These are phyloP conservation scores for Moesziomyces parantarcticus DNA, from an alignment of 1,284 basidiomycete genomes.

Conservation along the genomic window DNA sequence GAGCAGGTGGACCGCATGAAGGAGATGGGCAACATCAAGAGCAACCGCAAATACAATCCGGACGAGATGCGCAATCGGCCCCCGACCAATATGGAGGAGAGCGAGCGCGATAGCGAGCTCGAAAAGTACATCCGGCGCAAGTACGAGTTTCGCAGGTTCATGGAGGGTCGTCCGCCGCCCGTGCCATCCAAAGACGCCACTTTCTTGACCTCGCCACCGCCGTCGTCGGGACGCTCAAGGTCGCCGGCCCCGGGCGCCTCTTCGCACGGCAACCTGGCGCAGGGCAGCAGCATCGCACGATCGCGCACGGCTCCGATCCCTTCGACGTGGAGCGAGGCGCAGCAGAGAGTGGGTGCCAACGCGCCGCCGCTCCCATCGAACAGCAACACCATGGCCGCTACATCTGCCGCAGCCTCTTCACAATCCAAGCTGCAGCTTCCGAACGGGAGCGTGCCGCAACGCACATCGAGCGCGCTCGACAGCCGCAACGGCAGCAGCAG, in stretches of 20 bases:
- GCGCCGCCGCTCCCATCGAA: conserved; percentile 21
- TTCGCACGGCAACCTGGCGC: conserved; percentile 4
- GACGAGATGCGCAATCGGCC: conserved; percentile 80
- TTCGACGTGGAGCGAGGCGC: conserved; percentile 50
- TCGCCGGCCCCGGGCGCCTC: conserved; percentile 13
- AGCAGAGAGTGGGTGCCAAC: conserved; percentile 31
- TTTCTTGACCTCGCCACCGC: conserved; percentile 32
- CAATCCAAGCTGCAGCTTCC: conserved; percentile 20
- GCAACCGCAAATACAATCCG: conserved; percentile 79
- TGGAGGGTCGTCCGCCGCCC: conserved; percentile 52
- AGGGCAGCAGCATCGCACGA: conserved; percentile 38
- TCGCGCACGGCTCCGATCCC: conserved; percentile 56
- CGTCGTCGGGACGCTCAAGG: conserved; percentile 9
- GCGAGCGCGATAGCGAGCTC: conserved; percentile 80
- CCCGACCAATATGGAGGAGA: conserved; percentile 80
- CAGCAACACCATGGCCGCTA: conserved; percentile 1
- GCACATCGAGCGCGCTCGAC: conserved; percentile 39
- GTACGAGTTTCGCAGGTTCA: conserved; percentile 67
- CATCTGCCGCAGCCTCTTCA: not conserved
- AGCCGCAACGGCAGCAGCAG: conserved; percentile 7
- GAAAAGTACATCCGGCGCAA: conserved; percentile 83
- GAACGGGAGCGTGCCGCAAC: conserved; percentile 16
- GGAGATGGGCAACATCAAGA: conserved; percentile 79
- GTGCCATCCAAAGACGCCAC: conserved; percentile 56
- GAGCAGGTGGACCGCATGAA: conserved; percentile 84